Evolutionary conservation across 1,139 yeast species (phyloP), one percentile per base, ranked within the genome.

Genomic region (Pichia sp.): DNA sequence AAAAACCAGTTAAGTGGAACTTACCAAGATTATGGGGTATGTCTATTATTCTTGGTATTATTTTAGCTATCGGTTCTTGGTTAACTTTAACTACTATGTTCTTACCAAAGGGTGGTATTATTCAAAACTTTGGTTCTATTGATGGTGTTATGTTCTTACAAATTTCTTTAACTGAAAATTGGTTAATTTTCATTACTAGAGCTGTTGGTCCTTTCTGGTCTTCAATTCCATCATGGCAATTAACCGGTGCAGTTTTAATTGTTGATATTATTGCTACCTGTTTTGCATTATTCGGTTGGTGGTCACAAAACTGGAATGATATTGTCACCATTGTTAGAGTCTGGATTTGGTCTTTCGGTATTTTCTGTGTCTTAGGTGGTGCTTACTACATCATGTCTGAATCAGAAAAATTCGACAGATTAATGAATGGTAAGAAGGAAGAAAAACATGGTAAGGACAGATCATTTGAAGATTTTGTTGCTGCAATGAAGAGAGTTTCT

Each of bases 1-100:
- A 87, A 69, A 74, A 76, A 66, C 98, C 98, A 62, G 97, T 92
- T 65, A 92, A 92, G 75, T 92, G 98, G 98, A 90, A 92, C 82
- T 74, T 90, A 66, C 95, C 95, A 72, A 84, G 95, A 82, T 76
- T 87, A 70, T 87, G 96, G 96, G 95, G 94, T 79, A 85, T 87
- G 92, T 85, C 95, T 60, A 77, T 86, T 61, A 65, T 86, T 61
- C 75, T 87, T 70, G 96, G 96, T 69, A 59, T 76, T 46, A 76
- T 87, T 55, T 77, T 87, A 68, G 95, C 95, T 65, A 59, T 85
- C 59, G 95, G 95, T 77, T 76, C 95, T 57, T 87, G 96, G 96
- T 83, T 87, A 63, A 80, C 92, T 62, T 80, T 87, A 72, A 85
- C 95, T 62, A 83, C 95, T 55, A 84, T 86, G 95, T 85, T 85